Evolutionary conservation across 768 basidiomycete genomes (phyloP), one percentile per base, ranked within the genome.

Genomic region (Phlebiopsis flavidoalba): DNA sequence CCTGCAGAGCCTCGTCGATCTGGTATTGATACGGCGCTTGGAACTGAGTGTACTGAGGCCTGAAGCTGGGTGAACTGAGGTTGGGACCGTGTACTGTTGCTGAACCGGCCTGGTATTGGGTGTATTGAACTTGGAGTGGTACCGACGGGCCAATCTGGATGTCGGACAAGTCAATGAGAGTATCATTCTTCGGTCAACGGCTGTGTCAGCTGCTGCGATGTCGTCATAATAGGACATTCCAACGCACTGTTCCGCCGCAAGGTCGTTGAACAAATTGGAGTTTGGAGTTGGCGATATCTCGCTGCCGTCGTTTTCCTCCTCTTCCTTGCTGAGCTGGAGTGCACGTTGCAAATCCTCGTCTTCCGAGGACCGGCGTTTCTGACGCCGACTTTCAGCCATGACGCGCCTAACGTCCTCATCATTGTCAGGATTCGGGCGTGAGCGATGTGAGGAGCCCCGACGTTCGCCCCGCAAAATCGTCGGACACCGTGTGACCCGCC

Each of bases 1-100:
- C 81, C 75, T 89, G 86, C 65, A 87, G 81, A 10, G 86, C 87
- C 71, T 95, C 91, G 65, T 95, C 91, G 68, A 94, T 96, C 54
- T 90, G 66, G 15, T 80, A 75, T 0, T 88, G 88, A 69, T 80
- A 85, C 64, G 92, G 93, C 4, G 89, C 87, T 67, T 90, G 88
- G 26, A 91, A 72, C n/a, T 60, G 56, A 8, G 69, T 70, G 63
- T 65, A 68, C 55, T 70, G 69, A 6, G 67, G 69, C 37, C 62
- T 63, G 21, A 67, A 14, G 24, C 63, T 43, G 5, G 63, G 62
- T 47, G 53, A 64, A 21, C 70, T 68, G 0, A 70, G 64, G 48
- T 69, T 61, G 17, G 70, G 59, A 8, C 66, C 58, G 45, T 50
- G 62, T 43, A 68, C 66, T 11, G 64, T 22, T 3, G 26, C 47